Evolutionary conservation across 116 monocot species (phyloP), one percentile per base, ranked within the genome.

Genomic region (Thalassia testudinum): DNA sequence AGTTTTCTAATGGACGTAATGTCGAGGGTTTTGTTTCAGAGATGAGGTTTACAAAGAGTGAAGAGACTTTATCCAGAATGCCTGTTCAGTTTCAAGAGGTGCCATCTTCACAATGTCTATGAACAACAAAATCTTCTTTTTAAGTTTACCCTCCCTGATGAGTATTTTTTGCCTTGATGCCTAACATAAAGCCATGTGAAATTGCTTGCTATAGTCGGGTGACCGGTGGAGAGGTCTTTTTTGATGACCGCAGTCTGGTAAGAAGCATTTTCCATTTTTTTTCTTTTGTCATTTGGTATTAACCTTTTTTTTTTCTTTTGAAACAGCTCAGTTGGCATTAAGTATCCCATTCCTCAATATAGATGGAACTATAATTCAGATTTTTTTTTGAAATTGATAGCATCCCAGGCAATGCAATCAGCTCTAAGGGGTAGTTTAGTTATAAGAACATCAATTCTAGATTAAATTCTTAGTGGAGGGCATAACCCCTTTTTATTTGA

Each of bases 31-130:
- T 90, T 78, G 83, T 90, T 64, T 82, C 90, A 26, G 90, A 90
- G 58, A 65, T 99, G 76, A 90, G 66, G 61, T 78, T 99, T 48
- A 82, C 75, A 20, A 99, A 90, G 69, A 99, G 86, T 71, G 99
- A 99, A 75, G 90, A 99, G 58, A 99, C 99, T 56, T 72, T 99
- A 34, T 82, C 99, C 49, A 66, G 99, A 62, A 99, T 90, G 65
- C 26, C 49, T 21, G 81, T 99, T 61, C 62, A 72, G 58, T 66
- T 90, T 62, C 99, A 99, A 49, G 82, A 99, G 90, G 99, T 99
- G 68, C 8, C 55, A n/a, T 58, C 27, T 34, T 10, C 30, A 5
- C 30, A 34, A 34, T 10, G 10, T 34, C 30, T 34, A 34, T 34
- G 30, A 34, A 34, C 30, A 34, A 5, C 30, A 10, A 5, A 34